These are phyloP conservation scores for Durio zibethinus DNA, from an alignment of 345 rosid genomes.

Conservation along the genomic window DNA sequence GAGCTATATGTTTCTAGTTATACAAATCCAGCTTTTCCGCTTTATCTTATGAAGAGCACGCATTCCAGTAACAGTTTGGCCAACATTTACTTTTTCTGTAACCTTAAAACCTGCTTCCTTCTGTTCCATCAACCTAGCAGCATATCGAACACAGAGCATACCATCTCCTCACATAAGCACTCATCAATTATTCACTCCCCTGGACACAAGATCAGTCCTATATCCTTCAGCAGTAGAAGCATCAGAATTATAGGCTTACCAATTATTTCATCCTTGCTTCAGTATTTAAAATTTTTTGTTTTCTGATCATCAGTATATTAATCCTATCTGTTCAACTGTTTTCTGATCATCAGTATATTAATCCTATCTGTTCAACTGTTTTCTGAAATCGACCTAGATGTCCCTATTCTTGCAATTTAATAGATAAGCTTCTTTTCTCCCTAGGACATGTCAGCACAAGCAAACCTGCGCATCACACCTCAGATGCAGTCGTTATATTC, in stretches of 20 bases:
- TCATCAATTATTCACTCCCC: not conserved
- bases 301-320: not conserved
- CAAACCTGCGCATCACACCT: not conserved
- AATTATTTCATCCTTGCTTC: not conserved
- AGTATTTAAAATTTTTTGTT: not conserved
- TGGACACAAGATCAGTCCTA: not conserved
- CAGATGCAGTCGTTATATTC: not conserved
- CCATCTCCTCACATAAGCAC: not conserved
- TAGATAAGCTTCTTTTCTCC: not conserved
- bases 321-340: too few relatives aligned
- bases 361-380: not conserved
- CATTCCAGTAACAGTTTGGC: not conserved
- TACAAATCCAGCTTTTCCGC: not conserved
- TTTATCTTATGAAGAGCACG: not conserved
- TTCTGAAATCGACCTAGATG: not conserved
- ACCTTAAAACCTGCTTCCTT: not conserved
- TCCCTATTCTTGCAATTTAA: slow-evolving; percentile 4
- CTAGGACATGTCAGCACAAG: not conserved
- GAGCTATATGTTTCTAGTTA: not conserved
- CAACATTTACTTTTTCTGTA: not conserved
- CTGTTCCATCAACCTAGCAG: not conserved
- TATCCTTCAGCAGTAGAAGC: not conserved
- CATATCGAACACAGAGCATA: not conserved
- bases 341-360: not conserved
- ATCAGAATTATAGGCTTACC: not conserved